Conservation (phyloP, 129 eudicot species). For the Lactuca saligna region DNA sequence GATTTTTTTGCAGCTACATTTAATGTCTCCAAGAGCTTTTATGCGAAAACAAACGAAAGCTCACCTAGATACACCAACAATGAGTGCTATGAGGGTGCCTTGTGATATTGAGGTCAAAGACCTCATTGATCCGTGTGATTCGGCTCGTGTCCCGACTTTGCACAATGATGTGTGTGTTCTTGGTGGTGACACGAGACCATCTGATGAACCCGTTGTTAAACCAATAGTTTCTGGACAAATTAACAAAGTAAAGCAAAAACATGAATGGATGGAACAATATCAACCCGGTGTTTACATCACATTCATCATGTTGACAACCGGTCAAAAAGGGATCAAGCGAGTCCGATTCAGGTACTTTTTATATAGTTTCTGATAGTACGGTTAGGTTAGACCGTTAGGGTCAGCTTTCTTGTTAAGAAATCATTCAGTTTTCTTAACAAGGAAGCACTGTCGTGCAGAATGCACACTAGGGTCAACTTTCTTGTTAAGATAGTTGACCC, state of each 20-base stretch:
- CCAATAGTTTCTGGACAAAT: slow-evolving; percentile 11
- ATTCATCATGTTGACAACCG: slow-evolving; percentile 41
- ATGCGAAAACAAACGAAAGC: slow-evolving; percentile 41
- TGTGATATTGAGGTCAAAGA: slow-evolving; percentile 24
- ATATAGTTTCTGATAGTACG: not conserved
- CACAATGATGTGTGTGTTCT: not conserved
- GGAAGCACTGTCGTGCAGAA: not conserved
- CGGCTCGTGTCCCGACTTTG: slow-evolving; percentile 25
- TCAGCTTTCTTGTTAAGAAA: not conserved
- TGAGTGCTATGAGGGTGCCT: slow-evolving; percentile 8
- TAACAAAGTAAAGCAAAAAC: slow-evolving; percentile 26
- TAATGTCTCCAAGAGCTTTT: slow-evolving; percentile 47
- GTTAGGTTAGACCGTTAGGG: not conserved
- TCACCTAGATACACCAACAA: slow-evolving; percentile 26
- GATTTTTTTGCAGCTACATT: slow-evolving; percentile 42
- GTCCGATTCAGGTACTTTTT: slow-evolving; percentile 64
- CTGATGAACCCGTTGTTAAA: slow-evolving; percentile 23
- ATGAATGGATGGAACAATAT: slow-evolving; percentile 57
- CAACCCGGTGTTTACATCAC: slow-evolving; percentile 59
- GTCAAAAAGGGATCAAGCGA: slow-evolving; percentile 55
- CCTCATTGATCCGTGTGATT: slow-evolving; percentile 19
- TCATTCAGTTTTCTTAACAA: not conserved
- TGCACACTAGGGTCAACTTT: too few relatives aligned
- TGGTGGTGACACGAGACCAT: slow-evolving; percentile 14
- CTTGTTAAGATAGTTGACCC: not conserved